phyloP scores from a whole-genome alignment of 345 rosid genomes.

The Eucalyptus lansdowneana region DNA sequence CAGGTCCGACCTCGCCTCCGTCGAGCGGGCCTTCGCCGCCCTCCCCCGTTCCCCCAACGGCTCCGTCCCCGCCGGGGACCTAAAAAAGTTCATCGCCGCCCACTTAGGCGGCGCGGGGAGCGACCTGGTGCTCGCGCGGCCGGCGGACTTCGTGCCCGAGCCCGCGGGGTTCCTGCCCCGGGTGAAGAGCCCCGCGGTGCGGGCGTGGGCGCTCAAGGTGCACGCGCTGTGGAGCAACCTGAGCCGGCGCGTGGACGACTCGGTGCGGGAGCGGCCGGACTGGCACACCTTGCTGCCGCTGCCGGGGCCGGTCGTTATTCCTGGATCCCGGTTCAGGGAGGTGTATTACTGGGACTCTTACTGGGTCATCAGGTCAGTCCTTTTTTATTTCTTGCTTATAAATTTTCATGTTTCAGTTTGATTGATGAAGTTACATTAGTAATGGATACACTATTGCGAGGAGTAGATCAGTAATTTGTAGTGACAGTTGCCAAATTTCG shows the following conservation, averaged over 20 bases:
- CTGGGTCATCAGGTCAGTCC: slow-evolving; percentile 66
- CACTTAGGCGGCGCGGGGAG: slow-evolving; percentile 44
- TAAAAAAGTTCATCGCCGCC: slow-evolving; percentile 6
- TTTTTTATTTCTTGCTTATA: background rate
- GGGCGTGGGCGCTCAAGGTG: slow-evolving; percentile 77
- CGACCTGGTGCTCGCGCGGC: slow-evolving; percentile 40
- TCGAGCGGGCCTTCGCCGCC: slow-evolving; percentile 31
- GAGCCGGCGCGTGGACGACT: slow-evolving; percentile 40
- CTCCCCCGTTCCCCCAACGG: slow-evolving; percentile 29
- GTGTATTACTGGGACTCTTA: slow-evolving; percentile 97
- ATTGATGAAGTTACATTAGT: background rate
- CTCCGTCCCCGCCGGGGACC: slow-evolving; percentile 4
- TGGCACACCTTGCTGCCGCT: slow-evolving; percentile 70
- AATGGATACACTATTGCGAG: background rate
- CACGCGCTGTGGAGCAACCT: slow-evolving; percentile 75
- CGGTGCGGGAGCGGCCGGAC: slow-evolving; percentile 37
- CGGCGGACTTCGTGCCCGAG: slow-evolving; percentile 50
- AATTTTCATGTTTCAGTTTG: background rate
- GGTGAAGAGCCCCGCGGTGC: slow-evolving; percentile 51
- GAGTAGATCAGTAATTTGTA: background rate
- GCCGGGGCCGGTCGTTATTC: slow-evolving; percentile 52
- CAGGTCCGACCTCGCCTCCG: slow-evolving; percentile 24
- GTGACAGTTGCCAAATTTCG: background rate
- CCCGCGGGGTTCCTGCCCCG: slow-evolving; percentile 55
- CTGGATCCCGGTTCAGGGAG: slow-evolving; percentile 84